A percentile compares a stretch with the other conserved stretches of the same genome.
phyloP scores from a whole-genome alignment of 306 rosid species.

The Bauhinia variegata region DNA sequence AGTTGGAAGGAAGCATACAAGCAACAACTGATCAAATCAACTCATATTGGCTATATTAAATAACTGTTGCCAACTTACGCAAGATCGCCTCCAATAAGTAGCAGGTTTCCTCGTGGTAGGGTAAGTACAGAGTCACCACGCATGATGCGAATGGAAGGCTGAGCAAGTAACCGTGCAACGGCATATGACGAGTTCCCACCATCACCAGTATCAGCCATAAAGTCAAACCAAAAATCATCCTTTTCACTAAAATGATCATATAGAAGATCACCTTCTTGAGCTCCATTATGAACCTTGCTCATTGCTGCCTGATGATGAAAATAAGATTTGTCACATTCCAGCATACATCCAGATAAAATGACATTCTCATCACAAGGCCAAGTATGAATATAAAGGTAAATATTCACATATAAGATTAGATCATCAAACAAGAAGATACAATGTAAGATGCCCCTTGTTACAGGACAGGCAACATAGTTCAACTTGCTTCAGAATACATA shows the following conservation, averaged over 20 bases:
- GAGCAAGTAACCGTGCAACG: slow-evolving; percentile 89
- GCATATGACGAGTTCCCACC: slow-evolving; percentile 98
- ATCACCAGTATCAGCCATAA: slow-evolving; percentile 99
- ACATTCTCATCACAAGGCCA: slow-evolving; percentile 20
- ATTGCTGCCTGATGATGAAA: slow-evolving; percentile 85
- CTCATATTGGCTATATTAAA: slow-evolving; percentile 8
- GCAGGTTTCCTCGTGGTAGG: slow-evolving; percentile 84
- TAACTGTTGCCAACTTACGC: slow-evolving; percentile 67
- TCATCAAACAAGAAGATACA: slow-evolving; percentile 16
- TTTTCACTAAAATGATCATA: slow-evolving; percentile 75
- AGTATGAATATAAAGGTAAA: neutral
- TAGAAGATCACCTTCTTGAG: slow-evolving; percentile 61
- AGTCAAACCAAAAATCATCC: slow-evolving; percentile 94
- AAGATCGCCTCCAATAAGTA: slow-evolving; percentile 96
- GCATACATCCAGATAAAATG: slow-evolving; percentile 12
- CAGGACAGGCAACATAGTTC: neutral
- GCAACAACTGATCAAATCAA: slow-evolving; percentile 17
- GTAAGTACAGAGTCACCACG: slow-evolving; percentile 56
- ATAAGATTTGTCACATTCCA: slow-evolving; percentile 27
- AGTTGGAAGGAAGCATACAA: slow-evolving; percentile 24
- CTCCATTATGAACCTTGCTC: slow-evolving; percentile 72
- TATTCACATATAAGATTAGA: slow-evolving; percentile 15
- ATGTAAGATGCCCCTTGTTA: neutral
- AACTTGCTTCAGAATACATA: slow-evolving; percentile 11
- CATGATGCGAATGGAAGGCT: slow-evolving; percentile 61